These are phyloP conservation scores for Pseudogymnoascus sp. DNA, from an alignment of 2,329 filamentous ascomycete genomes.

Conservation along the genomic window DNA sequence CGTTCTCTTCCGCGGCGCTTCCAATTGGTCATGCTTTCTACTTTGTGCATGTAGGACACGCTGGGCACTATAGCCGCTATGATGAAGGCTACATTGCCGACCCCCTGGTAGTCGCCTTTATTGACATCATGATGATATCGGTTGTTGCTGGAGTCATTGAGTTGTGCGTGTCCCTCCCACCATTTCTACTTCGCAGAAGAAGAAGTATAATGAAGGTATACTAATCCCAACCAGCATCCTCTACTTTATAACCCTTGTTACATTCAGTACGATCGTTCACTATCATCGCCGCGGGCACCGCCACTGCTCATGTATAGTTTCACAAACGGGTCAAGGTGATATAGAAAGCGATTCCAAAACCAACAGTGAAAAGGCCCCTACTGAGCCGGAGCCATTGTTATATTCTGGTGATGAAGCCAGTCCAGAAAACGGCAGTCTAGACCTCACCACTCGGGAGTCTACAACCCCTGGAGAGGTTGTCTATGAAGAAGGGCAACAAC, in stretches of 20 bases:
- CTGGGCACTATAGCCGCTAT: not conserved
- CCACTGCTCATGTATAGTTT: not conserved
- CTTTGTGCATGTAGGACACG: not conserved
- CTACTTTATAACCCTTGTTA: not conserved
- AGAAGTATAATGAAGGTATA: not conserved
- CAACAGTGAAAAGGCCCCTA: not conserved
- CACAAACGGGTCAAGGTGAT: not conserved
- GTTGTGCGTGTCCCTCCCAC: not conserved
- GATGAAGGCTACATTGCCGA: not conserved
- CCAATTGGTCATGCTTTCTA: not conserved
- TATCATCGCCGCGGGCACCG: not conserved
- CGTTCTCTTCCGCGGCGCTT: not conserved
- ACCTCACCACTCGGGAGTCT: not conserved
- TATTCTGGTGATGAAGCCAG: not conserved
- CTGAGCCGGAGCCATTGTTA: not conserved
- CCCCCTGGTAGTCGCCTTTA: not conserved
- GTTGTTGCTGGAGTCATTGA: not conserved
- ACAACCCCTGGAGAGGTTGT: not conserved
- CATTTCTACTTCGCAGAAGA: not conserved
- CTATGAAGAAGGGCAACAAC: not conserved
- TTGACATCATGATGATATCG: constrained; percentile 1
- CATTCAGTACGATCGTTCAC: not conserved
- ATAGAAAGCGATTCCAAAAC: not conserved
- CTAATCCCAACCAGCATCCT: not conserved
- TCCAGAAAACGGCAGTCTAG: not conserved